Evolutionary conservation across 129 eudicot genomes (phyloP).

Genomic region (Artemisia annua): DNA sequence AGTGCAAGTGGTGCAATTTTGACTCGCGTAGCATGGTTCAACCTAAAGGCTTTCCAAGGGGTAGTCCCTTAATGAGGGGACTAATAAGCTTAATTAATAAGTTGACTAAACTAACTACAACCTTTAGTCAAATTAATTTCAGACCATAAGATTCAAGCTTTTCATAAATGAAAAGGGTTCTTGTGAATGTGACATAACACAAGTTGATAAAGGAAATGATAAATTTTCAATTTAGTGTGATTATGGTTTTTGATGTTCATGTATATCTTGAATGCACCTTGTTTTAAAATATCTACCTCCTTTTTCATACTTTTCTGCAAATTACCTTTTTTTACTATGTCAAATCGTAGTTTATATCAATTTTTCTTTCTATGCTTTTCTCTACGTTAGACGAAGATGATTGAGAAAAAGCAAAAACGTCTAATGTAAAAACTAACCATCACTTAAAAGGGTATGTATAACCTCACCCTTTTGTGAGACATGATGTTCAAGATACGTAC

Average conservation of each 20-base stretch:
- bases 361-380: no score
- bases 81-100: slow-evolving; percentile 13
- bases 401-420: no score
- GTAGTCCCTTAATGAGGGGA: slow-evolving; percentile 21
- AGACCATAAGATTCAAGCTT: background rate
- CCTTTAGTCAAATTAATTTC: slow-evolving; percentile 11
- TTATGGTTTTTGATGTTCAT: background rate
- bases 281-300: no score
- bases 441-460: no score
- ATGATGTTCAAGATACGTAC: no score
- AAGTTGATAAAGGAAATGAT: slow-evolving; percentile 4
- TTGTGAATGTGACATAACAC: slow-evolving; percentile 4
- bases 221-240: background rate
- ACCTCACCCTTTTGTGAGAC: no score
- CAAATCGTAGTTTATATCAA: no score
- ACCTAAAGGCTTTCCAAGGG: slow-evolving; percentile 19
- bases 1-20: slow-evolving; percentile 20
- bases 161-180: background rate
- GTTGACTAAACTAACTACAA: slow-evolving; percentile 25
- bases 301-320: no score
- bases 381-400: no score
- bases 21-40: slow-evolving; percentile 18
- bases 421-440: no score
- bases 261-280: no score
- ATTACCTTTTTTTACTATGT: no score